Conservation (phyloP, 2,329 filamentous ascomycete species). For the Aaosphaeria pasadenensis region DNA sequence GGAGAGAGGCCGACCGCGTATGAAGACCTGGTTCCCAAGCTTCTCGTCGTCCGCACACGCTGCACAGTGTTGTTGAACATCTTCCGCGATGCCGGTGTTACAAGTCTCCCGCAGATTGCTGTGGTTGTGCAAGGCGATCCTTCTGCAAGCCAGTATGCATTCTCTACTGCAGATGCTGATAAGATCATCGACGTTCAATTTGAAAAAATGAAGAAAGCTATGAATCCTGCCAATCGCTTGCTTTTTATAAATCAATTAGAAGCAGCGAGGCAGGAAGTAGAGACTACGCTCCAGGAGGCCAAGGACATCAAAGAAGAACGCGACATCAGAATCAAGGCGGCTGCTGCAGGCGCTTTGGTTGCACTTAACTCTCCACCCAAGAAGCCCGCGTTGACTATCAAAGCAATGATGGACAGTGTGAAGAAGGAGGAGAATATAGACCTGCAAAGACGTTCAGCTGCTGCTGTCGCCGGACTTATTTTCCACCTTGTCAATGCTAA, state of each 20-base stretch:
- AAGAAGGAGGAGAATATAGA: constrained; percentile 91
- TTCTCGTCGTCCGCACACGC: constrained; percentile 86
- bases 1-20: constrained; percentile 78
- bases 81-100: constrained; percentile 66
- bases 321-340: constrained; percentile 82
- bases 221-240: constrained; percentile 83
- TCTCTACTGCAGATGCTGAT: constrained; percentile 83
- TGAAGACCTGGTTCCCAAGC: constrained; percentile 82
- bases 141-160: constrained; percentile 87
- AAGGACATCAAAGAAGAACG: constrained; percentile 74
- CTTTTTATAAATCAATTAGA: constrained; percentile 76
- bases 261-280: constrained; percentile 70
- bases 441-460: constrained; percentile 81
- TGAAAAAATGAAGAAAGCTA: constrained; percentile 81
- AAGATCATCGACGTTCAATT: constrained; percentile 84
- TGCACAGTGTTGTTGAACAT: constrained; percentile 86
- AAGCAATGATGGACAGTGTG: constrained; percentile 96
- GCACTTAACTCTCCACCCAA: constrained; percentile 86
- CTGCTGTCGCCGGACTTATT: constrained; percentile 81
- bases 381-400: constrained; percentile 90
- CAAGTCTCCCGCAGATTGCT: constrained; percentile 74
- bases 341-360: constrained; percentile 82
- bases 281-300: constrained; percentile 75
- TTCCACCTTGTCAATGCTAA: constrained; percentile 78
- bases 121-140: constrained; percentile 92